Percentiles rank a stretch among this genome's conserved stretches.
These are phyloP conservation scores for Asterionellopsis glacialis DNA, from an alignment of 108 stramenopile genomes.

Conservation along the genomic window DNA sequence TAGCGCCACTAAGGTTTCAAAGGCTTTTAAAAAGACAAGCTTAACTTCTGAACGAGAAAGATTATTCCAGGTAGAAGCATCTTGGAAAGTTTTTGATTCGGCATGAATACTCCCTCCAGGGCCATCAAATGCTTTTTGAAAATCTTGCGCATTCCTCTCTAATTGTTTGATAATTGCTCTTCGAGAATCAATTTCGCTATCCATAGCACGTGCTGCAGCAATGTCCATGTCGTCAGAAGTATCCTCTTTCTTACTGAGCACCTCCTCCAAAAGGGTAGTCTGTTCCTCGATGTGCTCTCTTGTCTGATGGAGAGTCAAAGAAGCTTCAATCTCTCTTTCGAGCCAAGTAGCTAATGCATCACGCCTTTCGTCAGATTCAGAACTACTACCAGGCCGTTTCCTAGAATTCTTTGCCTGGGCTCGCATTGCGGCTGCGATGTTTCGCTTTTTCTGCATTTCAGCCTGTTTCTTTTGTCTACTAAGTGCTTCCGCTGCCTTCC, in stretches of 20 bases:
- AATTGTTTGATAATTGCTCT: conserved; percentile 17
- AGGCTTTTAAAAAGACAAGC: background rate
- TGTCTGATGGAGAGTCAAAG: background rate
- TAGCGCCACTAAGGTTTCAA: background rate
- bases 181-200: conserved; percentile 17
- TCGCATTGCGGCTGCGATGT: too few species aligned
- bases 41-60: background rate
- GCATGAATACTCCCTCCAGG: too few species aligned
- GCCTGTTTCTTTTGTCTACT: conserved; percentile 13
- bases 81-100: too few species aligned
- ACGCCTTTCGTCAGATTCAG: conserved; percentile 1
- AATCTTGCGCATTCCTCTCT: conserved; percentile 3
- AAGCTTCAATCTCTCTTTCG: conserved; percentile 11
- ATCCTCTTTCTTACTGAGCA: conserved; percentile 2
- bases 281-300: conserved; percentile 17
- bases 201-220: background rate
- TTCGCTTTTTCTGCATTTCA: conserved; percentile 1
- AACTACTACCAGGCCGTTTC: background rate
- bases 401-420: background rate
- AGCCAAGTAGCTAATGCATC: conserved; percentile 11
- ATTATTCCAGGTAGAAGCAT: background rate
- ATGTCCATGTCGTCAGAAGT: conserved; percentile 5
- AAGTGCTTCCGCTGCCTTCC: conserved; percentile 40
- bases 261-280: conserved; percentile 7
- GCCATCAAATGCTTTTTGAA: too few species aligned